Percentiles rank a stretch among this genome's conserved stretches.
phyloP scores from a whole-genome alignment of 805 yeast genomes.

The Wickerhamiella vanderwaltii region DNA sequence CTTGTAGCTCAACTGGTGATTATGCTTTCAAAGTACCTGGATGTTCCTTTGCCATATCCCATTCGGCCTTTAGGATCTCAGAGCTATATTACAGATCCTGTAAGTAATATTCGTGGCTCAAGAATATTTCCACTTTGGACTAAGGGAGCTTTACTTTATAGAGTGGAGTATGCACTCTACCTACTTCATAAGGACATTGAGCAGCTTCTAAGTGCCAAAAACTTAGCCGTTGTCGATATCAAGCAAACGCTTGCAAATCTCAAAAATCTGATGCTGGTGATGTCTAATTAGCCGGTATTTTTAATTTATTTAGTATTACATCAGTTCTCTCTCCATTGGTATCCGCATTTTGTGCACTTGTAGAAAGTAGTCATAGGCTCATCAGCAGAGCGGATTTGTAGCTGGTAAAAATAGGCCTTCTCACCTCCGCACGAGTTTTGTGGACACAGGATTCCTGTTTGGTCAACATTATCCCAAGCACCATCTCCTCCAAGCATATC shows the following conservation, averaged over 20 bases:
- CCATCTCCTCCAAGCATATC: constrained; percentile 95
- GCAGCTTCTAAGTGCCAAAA: constrained; percentile 30
- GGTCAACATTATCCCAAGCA: constrained; percentile 98
- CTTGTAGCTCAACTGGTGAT: constrained; percentile 34
- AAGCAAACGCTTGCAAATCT: constrained; percentile 30
- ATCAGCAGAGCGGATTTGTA: constrained; percentile 95
- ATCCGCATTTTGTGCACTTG: constrained; percentile 84
- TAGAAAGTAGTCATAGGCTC: constrained; percentile 99
- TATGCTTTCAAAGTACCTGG: constrained; percentile 32
- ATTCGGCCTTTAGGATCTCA: constrained; percentile 37
- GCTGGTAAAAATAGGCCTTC: constrained; percentile 91
- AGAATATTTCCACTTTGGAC: constrained; percentile 39
- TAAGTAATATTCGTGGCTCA: constrained; percentile 32
- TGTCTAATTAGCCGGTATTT: constrained; percentile 12
- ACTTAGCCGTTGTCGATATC: constrained; percentile 26
- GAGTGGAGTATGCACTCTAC: constrained; percentile 40
- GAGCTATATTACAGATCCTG: constrained; percentile 38
- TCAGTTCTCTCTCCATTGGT: constrained; percentile 94
- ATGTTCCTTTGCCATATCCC: constrained; percentile 39
- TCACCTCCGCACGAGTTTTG: constrained; percentile 71
- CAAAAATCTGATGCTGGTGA: constrained; percentile 26
- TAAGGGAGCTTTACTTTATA: constrained; percentile 32
- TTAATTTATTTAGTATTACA: not conserved
- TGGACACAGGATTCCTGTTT: constrained; percentile 88
- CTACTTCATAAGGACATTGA: constrained; percentile 38